These are phyloP conservation scores for Zopfochytrium polystomum DNA, from an alignment of 371 early-diverging fungal genomes.

Conservation along the genomic window DNA sequence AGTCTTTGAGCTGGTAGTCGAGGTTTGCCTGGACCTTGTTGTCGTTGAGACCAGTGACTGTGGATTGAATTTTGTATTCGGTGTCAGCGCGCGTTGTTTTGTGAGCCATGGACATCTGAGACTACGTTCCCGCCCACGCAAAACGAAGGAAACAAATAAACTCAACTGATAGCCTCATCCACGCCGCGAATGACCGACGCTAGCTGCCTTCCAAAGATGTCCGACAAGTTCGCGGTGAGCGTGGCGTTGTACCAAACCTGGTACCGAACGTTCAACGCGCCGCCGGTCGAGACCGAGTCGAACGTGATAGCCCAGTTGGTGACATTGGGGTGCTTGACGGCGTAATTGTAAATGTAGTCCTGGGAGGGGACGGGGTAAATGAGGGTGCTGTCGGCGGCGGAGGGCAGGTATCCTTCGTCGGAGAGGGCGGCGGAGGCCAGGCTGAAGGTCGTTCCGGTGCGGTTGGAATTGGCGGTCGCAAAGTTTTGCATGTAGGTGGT, in stretches of 20 bases:
- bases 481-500: conserved; percentile 47
- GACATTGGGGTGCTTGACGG: conserved; percentile 58
- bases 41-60: conserved; percentile 38
- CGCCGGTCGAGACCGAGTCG: conserved; percentile 26
- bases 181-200: conserved; percentile 58
- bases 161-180: conserved; percentile 62
- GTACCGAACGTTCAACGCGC: conserved; percentile 55
- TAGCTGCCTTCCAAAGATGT: conserved; percentile 57
- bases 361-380: conserved; percentile 50
- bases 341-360: conserved; percentile 63
- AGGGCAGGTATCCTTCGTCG: conserved; percentile 12
- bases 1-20: conserved; percentile 60
- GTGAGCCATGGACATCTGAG: too few species aligned
- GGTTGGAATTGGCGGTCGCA: conserved; percentile 39
- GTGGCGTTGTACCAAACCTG: conserved; percentile 70
- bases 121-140: not conserved
- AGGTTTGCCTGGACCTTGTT: conserved; percentile 38
- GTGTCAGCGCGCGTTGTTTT: too few species aligned
- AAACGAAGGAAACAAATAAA: too few species aligned
- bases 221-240: conserved; percentile 51
- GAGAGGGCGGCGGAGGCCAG: conserved; percentile 15
- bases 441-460: conserved; percentile 37
- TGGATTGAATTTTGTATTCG: too few species aligned
- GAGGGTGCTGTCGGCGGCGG: conserved; percentile 9
- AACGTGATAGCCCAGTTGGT: conserved; percentile 57